phyloP scores from a whole-genome alignment of 2,329 filamentous ascomycete species.

The Colletotrichum falcatum region DNA sequence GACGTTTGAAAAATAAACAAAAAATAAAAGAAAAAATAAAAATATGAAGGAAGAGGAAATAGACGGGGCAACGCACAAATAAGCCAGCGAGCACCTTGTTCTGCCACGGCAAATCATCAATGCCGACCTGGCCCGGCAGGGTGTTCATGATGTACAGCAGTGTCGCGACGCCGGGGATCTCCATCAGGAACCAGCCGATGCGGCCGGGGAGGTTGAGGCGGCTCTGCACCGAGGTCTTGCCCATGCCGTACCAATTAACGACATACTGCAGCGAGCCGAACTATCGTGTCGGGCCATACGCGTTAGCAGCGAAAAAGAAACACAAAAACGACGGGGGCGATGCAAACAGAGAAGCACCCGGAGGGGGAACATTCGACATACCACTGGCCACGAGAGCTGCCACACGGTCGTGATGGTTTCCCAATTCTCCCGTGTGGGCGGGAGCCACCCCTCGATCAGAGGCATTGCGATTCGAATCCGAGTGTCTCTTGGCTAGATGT shows the following conservation, averaged over 20 bases:
- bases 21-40: too few relatives aligned
- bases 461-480: slow-evolving; percentile 52
- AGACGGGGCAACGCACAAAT: slow-evolving; percentile 58
- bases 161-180: slow-evolving; percentile 80
- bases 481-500: background rate
- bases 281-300: slow-evolving; percentile 55
- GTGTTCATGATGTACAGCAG: slow-evolving; percentile 83
- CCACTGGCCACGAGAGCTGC: slow-evolving; percentile 64
- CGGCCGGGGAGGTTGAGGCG: slow-evolving; percentile 89
- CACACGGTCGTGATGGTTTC: slow-evolving; percentile 64
- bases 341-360: background rate
- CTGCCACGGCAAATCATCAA: slow-evolving; percentile 76
- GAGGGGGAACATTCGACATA: slow-evolving; percentile 48
- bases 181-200: slow-evolving; percentile 90
- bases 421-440: slow-evolving; percentile 69
- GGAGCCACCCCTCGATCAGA: slow-evolving; percentile 66
- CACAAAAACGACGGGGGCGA: background rate
- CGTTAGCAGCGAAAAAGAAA: background rate
- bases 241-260: slow-evolving; percentile 86
- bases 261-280: slow-evolving; percentile 80
- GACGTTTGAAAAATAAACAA: too few relatives aligned
- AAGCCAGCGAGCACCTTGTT: slow-evolving; percentile 81
- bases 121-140: slow-evolving; percentile 69
- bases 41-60: too few relatives aligned
- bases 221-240: slow-evolving; percentile 85